A percentile compares a stretch with the other conserved stretches of the same genome.
Evolutionary conservation across 2,329 filamentous ascomycete genomes (phyloP).

Genomic region (Pseudogymnoascus sp.): DNA sequence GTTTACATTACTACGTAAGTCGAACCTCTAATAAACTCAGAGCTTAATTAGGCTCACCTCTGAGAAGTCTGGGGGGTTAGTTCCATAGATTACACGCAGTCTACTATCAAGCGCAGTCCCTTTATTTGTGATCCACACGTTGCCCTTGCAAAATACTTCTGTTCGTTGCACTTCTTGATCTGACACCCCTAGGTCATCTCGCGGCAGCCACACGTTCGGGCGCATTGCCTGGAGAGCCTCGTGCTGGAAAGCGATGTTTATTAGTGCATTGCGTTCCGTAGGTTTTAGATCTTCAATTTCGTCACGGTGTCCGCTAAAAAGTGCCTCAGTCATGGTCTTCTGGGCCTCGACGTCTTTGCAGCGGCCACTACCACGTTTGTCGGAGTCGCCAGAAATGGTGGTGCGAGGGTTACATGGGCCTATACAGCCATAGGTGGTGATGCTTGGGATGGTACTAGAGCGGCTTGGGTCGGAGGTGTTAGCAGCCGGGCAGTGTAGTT

Average conservation of each 20-base stretch:
- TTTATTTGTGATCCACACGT: constrained; percentile 91
- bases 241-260: constrained; percentile 85
- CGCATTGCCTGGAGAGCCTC: constrained; percentile 74
- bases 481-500: too few species aligned
- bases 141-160: constrained; percentile 44
- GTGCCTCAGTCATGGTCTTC: constrained; percentile 71
- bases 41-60: constrained; percentile 80
- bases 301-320: constrained; percentile 82
- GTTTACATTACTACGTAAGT: too few species aligned
- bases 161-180: constrained; percentile 85
- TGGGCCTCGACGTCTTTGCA: too few species aligned
- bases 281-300: constrained; percentile 92
- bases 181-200: constrained; percentile 80
- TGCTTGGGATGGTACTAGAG: too few species aligned
- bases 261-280: constrained; percentile 76
- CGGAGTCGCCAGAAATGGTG: constrained; percentile 37
- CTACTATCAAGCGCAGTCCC: constrained; percentile 82
- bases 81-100: constrained; percentile 74
- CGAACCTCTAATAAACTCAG: constrained; percentile 30
- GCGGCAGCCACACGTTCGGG: constrained; percentile 89
- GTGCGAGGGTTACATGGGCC: constrained; percentile 29
- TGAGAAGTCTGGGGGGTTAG: constrained; percentile 81
- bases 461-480: too few species aligned
- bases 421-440: constrained; percentile 11
- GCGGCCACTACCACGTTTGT: constrained; percentile 33